phyloP scores from a whole-genome alignment of 306 rosid species.

The Dryas drummondii region DNA sequence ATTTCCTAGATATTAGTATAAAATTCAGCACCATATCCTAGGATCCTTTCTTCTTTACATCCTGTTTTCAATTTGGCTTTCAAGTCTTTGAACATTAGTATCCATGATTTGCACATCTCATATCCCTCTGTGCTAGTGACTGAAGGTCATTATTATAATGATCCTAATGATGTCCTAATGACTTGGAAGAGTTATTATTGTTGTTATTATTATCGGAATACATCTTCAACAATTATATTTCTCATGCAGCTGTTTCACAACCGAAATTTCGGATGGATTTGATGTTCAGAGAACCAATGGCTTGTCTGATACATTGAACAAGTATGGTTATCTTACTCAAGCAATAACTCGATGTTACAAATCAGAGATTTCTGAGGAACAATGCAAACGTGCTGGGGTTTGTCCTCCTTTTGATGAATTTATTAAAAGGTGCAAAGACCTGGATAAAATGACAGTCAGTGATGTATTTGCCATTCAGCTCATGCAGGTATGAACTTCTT shows the following conservation, averaged over 20 bases:
- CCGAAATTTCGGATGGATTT: conserved; percentile 95
- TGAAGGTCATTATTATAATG: not conserved
- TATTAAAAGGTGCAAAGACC: conserved; percentile 68
- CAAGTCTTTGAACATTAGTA: not conserved
- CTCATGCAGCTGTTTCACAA: conserved; percentile 78
- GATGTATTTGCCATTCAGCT: conserved; percentile 93
- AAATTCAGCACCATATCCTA: not conserved
- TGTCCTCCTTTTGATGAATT: conserved; percentile 71
- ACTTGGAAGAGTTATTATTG: not conserved
- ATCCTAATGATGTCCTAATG: not conserved
- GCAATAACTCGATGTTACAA: conserved; percentile 75
- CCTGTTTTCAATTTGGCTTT: not conserved
- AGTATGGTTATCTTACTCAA: conserved; percentile 82
- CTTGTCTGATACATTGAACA: conserved; percentile 81
- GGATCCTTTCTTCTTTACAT: not conserved
- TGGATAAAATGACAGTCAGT: conserved; percentile 79
- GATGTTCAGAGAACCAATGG: conserved; percentile 90
- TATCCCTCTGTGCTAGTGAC: not conserved
- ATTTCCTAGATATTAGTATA: not conserved
- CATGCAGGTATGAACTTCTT: conserved; percentile 69
- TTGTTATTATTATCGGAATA: not conserved
- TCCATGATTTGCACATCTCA: not conserved
- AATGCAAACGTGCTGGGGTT: conserved; percentile 29
- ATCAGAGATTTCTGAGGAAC: conserved; percentile 46
- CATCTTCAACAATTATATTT: not conserved